Base-by-base conservation (phyloP, 805 yeast genomes). In the Kluyveromyces nonfermentans region DNA sequence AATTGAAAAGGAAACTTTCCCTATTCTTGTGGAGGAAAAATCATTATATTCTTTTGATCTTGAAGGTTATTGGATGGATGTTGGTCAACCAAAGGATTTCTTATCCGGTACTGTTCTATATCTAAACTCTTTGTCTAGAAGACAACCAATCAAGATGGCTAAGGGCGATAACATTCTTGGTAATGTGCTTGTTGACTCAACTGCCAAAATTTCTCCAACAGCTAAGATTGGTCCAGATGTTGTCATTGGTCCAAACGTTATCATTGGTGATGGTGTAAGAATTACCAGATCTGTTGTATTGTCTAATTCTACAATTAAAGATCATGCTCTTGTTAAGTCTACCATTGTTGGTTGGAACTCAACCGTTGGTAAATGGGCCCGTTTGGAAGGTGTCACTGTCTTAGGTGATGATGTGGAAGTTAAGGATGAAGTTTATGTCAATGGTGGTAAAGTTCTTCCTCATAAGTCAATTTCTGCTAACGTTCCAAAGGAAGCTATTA, bases 41-140 rank as follows among this genome's bases (percentile, higher is more conserved):
- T 77, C 82, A 49, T 77, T 93, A 61, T 93, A 82, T 77, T 89
- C 97, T 44, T 93, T 85, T 63, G 99, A 93, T 70, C 80, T 93
- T 64, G 97, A 93, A 75, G 97, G 98, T 55, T 93, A 81, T 85
- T 93, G 99, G 99, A 93, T 93, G 98, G 99, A 93, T 70, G 97
- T 93, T 57, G 99, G 99, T 70, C 99, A 93, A 77, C 99, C 99
- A 78, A 93, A 90, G 80, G 99, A 93, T 72, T 93, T 88, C 82
- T 72, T 93, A 54, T 81, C 96, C 48, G 99, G 99, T 69, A 86
- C 97, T 60, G 80, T 88, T 57, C 74, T 90, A 53, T 93, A 89
- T 77, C 77, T 93, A 68, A 76, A 84, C 66, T 82, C 97, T 45
- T 72, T 88, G 63, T 69, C 90, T 59, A 84, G 84, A 79, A 86